Percentiles rank a stretch among this genome's conserved stretches.
Evolutionary conservation across 2,329 filamentous ascomycete species (phyloP).

Genomic region (Botrytis sinoallii): DNA sequence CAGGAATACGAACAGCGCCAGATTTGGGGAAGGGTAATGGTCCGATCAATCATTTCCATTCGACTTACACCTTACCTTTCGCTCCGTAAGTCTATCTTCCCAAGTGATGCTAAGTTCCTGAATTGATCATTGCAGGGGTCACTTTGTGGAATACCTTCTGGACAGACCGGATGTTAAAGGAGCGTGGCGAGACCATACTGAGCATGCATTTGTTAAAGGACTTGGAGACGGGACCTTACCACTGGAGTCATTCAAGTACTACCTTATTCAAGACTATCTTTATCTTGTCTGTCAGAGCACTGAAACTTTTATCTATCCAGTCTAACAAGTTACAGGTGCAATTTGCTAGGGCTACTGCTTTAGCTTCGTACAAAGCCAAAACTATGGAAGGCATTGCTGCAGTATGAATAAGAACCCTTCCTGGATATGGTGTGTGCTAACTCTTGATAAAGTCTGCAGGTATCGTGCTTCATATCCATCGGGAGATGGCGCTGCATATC

Average conservation of each 20-base stretch:
- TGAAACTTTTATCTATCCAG: background rate
- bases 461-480: slow-evolving; percentile 73
- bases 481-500: slow-evolving; percentile 78
- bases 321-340: slow-evolving; percentile 57
- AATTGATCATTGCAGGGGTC: slow-evolving; percentile 49
- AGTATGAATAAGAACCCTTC: slow-evolving; percentile 44
- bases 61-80: slow-evolving; percentile 65
- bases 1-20: slow-evolving; percentile 54
- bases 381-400: slow-evolving; percentile 68
- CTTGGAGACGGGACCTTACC: slow-evolving; percentile 75
- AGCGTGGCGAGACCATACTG: slow-evolving; percentile 72
- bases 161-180: slow-evolving; percentile 68
- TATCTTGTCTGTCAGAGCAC: slow-evolving; percentile 62
- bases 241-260: slow-evolving; percentile 76
- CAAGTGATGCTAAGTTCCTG: background rate
- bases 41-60: slow-evolving; percentile 78
- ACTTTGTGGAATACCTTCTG: slow-evolving; percentile 81
- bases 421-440: background rate
- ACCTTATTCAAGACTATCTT: slow-evolving; percentile 88
- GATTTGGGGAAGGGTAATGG: slow-evolving; percentile 61
- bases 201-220: slow-evolving; percentile 78
- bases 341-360: slow-evolving; percentile 80
- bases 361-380: slow-evolving; percentile 82
- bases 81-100: slow-evolving; percentile 44
- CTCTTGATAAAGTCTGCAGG: slow-evolving; percentile 51